Conservation (phyloP, 2,329 filamentous ascomycete species). For the Phyllosticta citriasiana region DNA sequence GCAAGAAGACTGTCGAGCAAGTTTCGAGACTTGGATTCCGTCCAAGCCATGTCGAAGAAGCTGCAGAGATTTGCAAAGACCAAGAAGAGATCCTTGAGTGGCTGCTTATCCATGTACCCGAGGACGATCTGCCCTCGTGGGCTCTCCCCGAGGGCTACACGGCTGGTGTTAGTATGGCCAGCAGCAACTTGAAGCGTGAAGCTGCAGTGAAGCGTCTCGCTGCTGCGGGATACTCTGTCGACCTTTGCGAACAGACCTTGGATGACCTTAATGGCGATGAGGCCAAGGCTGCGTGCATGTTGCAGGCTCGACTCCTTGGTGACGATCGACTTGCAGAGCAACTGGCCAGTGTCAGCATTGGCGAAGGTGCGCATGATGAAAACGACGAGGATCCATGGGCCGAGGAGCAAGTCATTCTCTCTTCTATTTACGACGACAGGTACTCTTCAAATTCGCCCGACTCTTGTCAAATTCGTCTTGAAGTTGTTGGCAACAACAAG, state of each 20-base stretch:
- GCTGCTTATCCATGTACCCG: constrained; percentile 92
- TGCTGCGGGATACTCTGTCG: constrained; percentile 71
- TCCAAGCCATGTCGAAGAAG: constrained; percentile 81
- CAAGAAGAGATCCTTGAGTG: constrained; percentile 89
- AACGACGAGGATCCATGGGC: constrained; percentile 54
- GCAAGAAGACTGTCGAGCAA: constrained; percentile 56
- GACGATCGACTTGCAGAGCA: constrained; percentile 16
- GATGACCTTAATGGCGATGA: constrained; percentile 65
- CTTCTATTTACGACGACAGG: constrained; percentile 72
- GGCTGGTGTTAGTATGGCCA: constrained; percentile 78
- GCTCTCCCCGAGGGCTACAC: constrained; percentile 85
- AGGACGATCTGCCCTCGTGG: constrained; percentile 92
- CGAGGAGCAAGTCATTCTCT: constrained; percentile 73
- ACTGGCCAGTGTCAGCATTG: constrained; percentile 27
- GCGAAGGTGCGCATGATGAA: constrained; percentile 32
- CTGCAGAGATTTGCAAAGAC: constrained; percentile 77
- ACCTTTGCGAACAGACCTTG: constrained; percentile 71
- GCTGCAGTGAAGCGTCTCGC: constrained; percentile 72
- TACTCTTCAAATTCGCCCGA: constrained; percentile 45
- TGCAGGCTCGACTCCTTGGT: constrained; percentile 60
- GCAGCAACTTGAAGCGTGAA: constrained; percentile 71
- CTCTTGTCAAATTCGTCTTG: constrained; percentile 61
- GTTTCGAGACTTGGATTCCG: constrained; percentile 75
- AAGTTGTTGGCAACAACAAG: constrained; percentile 33
- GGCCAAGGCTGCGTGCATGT: constrained; percentile 61